Conservation (phyloP, 2,329 filamentous ascomycete species). For the Pseudocercospora eumusae region DNA sequence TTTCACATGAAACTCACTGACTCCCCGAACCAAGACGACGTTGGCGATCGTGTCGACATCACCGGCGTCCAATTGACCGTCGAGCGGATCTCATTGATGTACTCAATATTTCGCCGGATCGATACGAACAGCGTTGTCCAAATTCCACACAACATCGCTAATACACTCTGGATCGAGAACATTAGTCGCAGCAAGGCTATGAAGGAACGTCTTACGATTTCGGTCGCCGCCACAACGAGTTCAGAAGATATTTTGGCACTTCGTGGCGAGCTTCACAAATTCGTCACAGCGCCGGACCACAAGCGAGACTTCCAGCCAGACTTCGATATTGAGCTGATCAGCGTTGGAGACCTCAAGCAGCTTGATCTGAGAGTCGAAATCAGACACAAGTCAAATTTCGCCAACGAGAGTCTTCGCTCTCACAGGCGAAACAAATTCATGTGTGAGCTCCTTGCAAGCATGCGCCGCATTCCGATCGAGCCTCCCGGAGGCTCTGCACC, state of each 20-base stretch:
- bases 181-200: slow-evolving; percentile 40
- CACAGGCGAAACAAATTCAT: slow-evolving; percentile 89
- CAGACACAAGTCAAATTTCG: slow-evolving; percentile 48
- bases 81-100: slow-evolving; percentile 38
- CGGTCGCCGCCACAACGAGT: slow-evolving; percentile 64
- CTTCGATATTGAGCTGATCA: slow-evolving; percentile 38
- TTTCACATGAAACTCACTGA: background rate
- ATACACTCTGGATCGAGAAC: slow-evolving; percentile 44
- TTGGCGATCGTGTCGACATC: slow-evolving; percentile 36
- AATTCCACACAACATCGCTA: slow-evolving; percentile 43
- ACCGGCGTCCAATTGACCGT: slow-evolving; percentile 35
- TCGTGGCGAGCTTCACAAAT: slow-evolving; percentile 35
- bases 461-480: slow-evolving; percentile 82
- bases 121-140: slow-evolving; percentile 36
- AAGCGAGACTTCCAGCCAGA: slow-evolving; percentile 39
- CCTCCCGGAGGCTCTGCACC: slow-evolving; percentile 69
- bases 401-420: slow-evolving; percentile 72
- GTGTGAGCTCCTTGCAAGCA: slow-evolving; percentile 79
- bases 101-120: slow-evolving; percentile 38
- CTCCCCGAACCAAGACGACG: slow-evolving; percentile 61
- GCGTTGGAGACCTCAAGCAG: slow-evolving; percentile 37
- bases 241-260: slow-evolving; percentile 51
- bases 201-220: slow-evolving; percentile 39
- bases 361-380: slow-evolving; percentile 40
- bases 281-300: slow-evolving; percentile 39